Base-by-base conservation (phyloP, 805 yeast species). In the Komagataella ulmi region DNA sequence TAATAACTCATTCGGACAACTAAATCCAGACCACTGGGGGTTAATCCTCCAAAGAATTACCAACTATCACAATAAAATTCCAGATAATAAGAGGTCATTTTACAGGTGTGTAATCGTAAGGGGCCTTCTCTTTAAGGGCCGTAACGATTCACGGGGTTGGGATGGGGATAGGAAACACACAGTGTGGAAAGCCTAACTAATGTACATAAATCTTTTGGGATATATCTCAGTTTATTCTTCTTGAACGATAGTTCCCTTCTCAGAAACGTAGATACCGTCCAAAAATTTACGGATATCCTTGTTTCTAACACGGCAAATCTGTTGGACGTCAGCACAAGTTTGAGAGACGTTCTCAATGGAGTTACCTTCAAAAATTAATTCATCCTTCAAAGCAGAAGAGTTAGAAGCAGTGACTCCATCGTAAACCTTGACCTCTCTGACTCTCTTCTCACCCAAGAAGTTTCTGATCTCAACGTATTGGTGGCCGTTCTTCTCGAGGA, bases 201-300 rank as follows among this genome's bases (percentile, higher is more conserved):
- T 45, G 17, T 24, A 21, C 47, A 18, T 45, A 45, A 21, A 21
- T 24, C 47, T 14, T 19, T 19, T 14, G 17, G n/a, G 21, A 45
- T 24, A 45, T 23, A 7, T 12, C 7, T 12, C 12, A 18, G 6
- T 45, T 17, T 18, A 45, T 24, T 45, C 47, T 12, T 45, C 47
- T 18, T 45, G 47, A 45, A 45, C 85, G 70, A 91, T 79, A 72
- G 78, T 77, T 69, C 96, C 96, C 77, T 85, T 86, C 79, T 86
- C 95, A 63, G 97, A 90, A 67, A 91, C 99, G 76, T 91, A 91
- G 79, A 91, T 90, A 89, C 99, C 99, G 76, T 95, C 99, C 82
- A 93, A 86, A 84, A 91, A 91, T 83, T 91, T 91, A 80, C 99
- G 88, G 90, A 93, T 91, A 93, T 91, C 99, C 91, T 93, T 93